Evolutionary conservation across 805 yeast genomes (phyloP).

Genomic region (Pichia eremophila): DNA sequence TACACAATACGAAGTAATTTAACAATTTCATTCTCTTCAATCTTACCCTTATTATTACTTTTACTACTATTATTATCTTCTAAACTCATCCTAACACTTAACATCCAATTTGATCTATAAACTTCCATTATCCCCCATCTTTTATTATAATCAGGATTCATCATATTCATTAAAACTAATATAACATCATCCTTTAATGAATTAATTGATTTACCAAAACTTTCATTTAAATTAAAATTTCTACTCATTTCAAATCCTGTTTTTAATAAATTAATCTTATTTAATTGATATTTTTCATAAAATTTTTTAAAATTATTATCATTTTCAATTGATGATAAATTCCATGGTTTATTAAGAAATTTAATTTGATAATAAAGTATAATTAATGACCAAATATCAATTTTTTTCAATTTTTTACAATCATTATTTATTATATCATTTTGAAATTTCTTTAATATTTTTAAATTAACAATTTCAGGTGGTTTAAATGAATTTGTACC

Average conservation of each 20-base stretch:
- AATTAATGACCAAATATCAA: constrained; percentile 47
- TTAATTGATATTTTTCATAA: constrained; percentile 9
- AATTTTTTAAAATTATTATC: constrained; percentile 20
- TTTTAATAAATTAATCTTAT: constrained; percentile 8
- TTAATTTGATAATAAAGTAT: constrained; percentile 37
- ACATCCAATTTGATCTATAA: constrained; percentile 24
- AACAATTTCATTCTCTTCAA: constrained; percentile 19
- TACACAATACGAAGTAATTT: constrained; percentile 8
- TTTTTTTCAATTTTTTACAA: constrained; percentile 23
- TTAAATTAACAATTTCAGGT: constrained; percentile 34
- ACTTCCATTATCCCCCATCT: constrained; percentile 17
- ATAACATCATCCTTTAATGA: constrained; percentile 8
- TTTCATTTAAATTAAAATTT: constrained; percentile 1
- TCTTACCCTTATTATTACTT: constrained; percentile 5
- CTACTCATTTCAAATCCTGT: constrained; percentile 16
- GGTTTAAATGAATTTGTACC: constrained; percentile 50
- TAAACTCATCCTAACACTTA: constrained; percentile 17
- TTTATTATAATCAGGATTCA: constrained; percentile 21
- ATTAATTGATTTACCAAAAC: constrained; percentile 7
- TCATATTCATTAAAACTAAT: constrained; percentile 17
- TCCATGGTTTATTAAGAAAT: constrained; percentile 42
- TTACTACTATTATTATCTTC: constrained; percentile 6
- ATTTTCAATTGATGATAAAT: constrained; percentile 23
- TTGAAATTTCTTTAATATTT: not conserved
- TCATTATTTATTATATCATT: not conserved